Evolutionary conservation across 140 eudicot genomes (phyloP).

Genomic region (Stevia rebaudiana): DNA sequence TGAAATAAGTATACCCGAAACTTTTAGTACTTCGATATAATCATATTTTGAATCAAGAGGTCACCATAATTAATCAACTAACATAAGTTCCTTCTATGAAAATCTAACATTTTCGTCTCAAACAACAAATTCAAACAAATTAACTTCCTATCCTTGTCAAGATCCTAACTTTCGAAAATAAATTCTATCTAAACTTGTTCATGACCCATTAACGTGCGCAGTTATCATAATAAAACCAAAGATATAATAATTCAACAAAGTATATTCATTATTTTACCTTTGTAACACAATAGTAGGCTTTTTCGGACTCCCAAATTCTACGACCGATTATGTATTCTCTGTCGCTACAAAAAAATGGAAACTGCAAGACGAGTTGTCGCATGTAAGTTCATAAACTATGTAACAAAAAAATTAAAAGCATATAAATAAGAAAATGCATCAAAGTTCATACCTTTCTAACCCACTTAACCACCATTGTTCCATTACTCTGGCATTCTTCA

Average conservation of each 20-base stretch:
- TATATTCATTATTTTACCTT: conserved; percentile 45
- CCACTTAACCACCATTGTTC: conserved; percentile 95
- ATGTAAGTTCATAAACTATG: conserved; percentile 6
- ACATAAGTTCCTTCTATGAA: background rate
- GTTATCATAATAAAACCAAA: background rate
- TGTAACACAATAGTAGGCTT: conserved; percentile 73
- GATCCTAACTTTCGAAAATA: background rate
- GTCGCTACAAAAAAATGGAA: conserved; percentile 91
- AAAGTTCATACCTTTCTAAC: conserved; percentile 64
- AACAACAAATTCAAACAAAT: background rate
- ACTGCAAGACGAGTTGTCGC: conserved; percentile 41
- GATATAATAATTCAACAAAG: background rate
- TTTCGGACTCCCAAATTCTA: conserved; percentile 82
- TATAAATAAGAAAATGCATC: background rate
- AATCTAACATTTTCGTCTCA: background rate
- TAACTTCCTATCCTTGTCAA: background rate
- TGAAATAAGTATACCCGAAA: conserved; percentile 21
- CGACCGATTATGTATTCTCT: conserved; percentile 87
- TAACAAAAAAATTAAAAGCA: background rate
- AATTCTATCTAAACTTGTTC: background rate
- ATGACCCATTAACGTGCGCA: background rate
- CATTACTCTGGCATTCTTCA: conserved; percentile 65
- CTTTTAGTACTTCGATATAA: background rate
- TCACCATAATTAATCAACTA: background rate
- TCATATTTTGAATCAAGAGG: background rate